Evolutionary conservation across 495 filamentous ascomycete species (phyloP).

Genomic region (Opeltia flavorubescens): DNA sequence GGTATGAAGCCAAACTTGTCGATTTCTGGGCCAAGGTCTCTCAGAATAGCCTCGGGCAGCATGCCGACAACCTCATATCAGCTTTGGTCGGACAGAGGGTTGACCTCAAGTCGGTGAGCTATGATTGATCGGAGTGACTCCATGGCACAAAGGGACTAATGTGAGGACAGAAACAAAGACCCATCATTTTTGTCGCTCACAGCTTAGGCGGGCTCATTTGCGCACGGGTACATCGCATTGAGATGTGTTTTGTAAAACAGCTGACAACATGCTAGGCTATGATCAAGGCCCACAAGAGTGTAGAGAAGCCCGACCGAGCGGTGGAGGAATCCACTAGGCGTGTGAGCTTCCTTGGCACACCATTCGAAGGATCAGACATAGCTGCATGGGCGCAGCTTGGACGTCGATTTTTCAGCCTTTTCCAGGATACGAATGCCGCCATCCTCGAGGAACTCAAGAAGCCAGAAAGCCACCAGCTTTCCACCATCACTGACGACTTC

Average conservation of each 20-base stretch:
- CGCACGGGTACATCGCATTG: not conserved
- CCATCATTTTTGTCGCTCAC: not conserved
- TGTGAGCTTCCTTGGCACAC: conserved; percentile 28
- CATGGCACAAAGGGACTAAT: not conserved
- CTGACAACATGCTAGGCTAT: not conserved
- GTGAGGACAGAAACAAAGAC: not conserved
- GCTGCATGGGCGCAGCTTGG: conserved; percentile 17
- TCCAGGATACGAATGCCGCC: not conserved
- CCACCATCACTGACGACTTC: not conserved
- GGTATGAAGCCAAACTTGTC: conserved; percentile 19
- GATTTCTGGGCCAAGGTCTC: conserved; percentile 6
- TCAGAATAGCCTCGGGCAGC: conserved; percentile 13
- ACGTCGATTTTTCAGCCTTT: not conserved
- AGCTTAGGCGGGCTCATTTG: not conserved
- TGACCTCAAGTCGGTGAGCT: not conserved
- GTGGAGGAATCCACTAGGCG: conserved; percentile 19
- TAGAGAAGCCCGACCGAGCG: conserved; percentile 12
- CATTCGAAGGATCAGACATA: conserved; percentile 22
- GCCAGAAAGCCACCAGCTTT: not conserved
- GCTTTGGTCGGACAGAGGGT: conserved; percentile 9
- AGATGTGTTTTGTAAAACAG: not conserved
- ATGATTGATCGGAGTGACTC: too few species aligned
- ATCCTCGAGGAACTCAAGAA: not conserved
- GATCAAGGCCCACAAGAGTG: not conserved
- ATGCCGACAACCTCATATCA: conserved; percentile 16